Conservation (phyloP, 768 basidiomycete genomes). For the Tulasnella calospora region DNA sequence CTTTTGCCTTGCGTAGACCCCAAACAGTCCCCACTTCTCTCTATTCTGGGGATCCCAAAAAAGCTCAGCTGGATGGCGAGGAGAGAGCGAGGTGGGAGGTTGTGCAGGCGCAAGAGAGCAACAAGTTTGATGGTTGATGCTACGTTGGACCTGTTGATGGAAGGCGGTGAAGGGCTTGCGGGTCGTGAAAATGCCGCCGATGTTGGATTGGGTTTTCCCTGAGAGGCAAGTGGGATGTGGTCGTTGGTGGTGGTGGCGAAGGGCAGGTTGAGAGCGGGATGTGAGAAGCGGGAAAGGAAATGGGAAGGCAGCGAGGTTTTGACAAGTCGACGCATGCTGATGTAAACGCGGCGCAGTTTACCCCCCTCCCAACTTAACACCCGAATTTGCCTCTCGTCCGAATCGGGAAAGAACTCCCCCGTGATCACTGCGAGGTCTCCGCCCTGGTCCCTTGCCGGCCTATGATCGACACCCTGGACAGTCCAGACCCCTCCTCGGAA, state of each 20-base stretch:
- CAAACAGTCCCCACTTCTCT: conserved; percentile 8
- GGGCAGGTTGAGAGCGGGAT: neutral
- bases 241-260: neutral
- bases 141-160: neutral
- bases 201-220: neutral
- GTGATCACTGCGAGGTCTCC: neutral
- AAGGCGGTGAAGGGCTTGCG: neutral
- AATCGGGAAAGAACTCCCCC: conserved; percentile 8
- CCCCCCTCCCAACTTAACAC: neutral
- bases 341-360: conserved; percentile 9
- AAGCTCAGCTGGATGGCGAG: neutral
- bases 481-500: neutral
- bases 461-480: neutral
- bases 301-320: conserved; percentile 5
- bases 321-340: conserved; percentile 9
- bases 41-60: neutral
- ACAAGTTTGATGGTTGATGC: neutral
- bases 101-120: neutral
- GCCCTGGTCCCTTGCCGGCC: neutral
- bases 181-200: neutral
- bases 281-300: conserved; percentile 11
- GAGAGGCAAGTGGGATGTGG: neutral
- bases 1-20: neutral
- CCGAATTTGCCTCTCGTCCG: conserved; percentile 6
- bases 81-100: neutral